phyloP scores from a whole-genome alignment of 371 early-diverging fungal species.

The Rhizopus sp. region DNA sequence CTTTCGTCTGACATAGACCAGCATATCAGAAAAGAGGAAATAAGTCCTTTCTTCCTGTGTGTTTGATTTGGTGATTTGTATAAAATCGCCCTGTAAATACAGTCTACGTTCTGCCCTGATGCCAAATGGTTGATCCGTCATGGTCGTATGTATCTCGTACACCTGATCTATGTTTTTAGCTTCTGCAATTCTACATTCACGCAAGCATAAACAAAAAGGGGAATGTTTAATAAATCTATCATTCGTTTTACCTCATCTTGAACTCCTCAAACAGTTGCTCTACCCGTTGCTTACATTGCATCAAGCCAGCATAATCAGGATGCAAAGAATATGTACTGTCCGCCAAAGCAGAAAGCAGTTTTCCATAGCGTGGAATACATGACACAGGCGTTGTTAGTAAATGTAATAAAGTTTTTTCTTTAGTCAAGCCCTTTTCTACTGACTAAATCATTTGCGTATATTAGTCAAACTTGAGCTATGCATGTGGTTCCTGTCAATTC shows the following conservation, averaged over 20 bases:
- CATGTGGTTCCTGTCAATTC: background rate
- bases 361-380: constrained; percentile 32
- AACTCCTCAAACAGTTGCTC: constrained; percentile 30
- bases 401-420: constrained; percentile 25
- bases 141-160: constrained; percentile 29
- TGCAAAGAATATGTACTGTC: constrained; percentile 45
- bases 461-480: background rate
- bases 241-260: constrained; percentile 9
- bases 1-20: constrained; percentile 37
- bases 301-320: constrained; percentile 43
- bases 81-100: constrained; percentile 9
- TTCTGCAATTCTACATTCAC: constrained; percentile 26
- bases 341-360: constrained; percentile 31
- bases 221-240: background rate
- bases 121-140: constrained; percentile 40
- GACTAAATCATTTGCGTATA: background rate
- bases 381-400: constrained; percentile 36
- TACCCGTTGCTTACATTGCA: constrained; percentile 32
- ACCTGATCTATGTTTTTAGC: constrained; percentile 44
- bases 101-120: constrained; percentile 39
- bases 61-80: constrained; percentile 11
- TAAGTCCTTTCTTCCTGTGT: constrained; percentile 36
- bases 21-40: constrained; percentile 44
- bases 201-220: background rate
- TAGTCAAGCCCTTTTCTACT: constrained; percentile 4